Percentiles rank a stretch among this genome's conserved stretches.
These are phyloP conservation scores for Xylariaceae sp. DNA, from an alignment of 2,329 filamentous ascomycete species.

Conservation along the genomic window DNA sequence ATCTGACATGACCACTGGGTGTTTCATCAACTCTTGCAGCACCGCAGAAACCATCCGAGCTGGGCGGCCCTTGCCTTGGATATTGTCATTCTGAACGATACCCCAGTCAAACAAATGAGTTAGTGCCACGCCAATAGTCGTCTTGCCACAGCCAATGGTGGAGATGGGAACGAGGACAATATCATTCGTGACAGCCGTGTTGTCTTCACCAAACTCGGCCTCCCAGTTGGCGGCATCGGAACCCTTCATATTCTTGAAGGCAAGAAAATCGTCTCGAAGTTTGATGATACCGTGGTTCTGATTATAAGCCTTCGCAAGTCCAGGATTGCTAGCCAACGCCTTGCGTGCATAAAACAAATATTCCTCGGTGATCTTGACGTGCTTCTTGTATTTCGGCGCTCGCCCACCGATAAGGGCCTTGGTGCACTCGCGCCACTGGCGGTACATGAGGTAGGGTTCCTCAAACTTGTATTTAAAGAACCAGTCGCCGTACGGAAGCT, in stretches of 20 bases:
- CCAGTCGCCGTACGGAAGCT: conserved; percentile 74
- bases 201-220: conserved; percentile 48
- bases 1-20: conserved; percentile 80
- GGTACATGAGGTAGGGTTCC: conserved; percentile 97
- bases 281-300: conserved; percentile 93
- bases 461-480: conserved; percentile 99
- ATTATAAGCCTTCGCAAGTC: conserved; percentile 68
- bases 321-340: conserved; percentile 64
- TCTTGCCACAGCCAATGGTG: conserved; percentile 95
- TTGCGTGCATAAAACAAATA: conserved; percentile 79
- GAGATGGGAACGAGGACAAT: conserved; percentile 86
- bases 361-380: conserved; percentile 82
- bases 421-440: conserved; percentile 97
- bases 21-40: conserved; percentile 57
- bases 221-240: conserved; percentile 81
- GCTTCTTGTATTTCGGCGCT: conserved; percentile 77
- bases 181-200: conserved; percentile 55
- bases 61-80: conserved; percentile 73
- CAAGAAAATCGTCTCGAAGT: conserved; percentile 82
- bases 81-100: conserved; percentile 95
- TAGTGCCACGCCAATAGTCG: conserved; percentile 80
- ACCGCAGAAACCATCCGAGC: conserved; percentile 72
- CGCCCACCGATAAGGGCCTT: conserved; percentile 78
- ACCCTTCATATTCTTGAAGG: conserved; percentile 78
- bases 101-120: conserved; percentile 84